Evolutionary conservation across 2,329 filamentous ascomycete species (phyloP), one percentile per base, ranked within the genome.

Genomic region (Magnaporthiopsis incrustans): DNA sequence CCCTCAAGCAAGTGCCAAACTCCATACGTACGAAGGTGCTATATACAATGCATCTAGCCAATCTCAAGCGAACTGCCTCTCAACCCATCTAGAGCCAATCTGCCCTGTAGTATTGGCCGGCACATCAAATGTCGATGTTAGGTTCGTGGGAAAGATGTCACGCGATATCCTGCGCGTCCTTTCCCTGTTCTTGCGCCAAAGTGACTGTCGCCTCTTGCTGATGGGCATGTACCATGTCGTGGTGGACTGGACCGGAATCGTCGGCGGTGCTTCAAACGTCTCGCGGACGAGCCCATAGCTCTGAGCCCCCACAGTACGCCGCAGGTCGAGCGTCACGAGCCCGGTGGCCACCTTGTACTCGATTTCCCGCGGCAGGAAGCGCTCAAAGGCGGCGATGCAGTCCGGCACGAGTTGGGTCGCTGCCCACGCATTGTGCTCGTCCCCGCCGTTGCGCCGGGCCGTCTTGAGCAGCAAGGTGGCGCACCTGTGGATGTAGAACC

Each of bases 301-400:
- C 44, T 53, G 44, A 22, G 44, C 44, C 22, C 44, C 44, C 7
- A 53, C 44, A 8, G 10, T 22, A 7, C 44, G 44, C 22, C 8
- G 18, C 53, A 73, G 71, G 67, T 69, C 1, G 30, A 83, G 72
- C 3, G 73, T 50, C 12, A 84, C 72, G n/a, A 70, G 64, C 1
- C 81, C 81, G 0, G 71, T 73, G 1, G 69, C 66, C 0, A 73
- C 77, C 38, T 66, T 69, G 66, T 81, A 81, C 33, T 63, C 61
- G 12, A 78, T 67, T 2, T 68, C 66, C 27, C 73, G 72, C 0
- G 77, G 77, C 10, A 85, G 63, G 64, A 83, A 82, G 57, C 76
- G 74, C 15, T 70, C 70, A 73, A 82, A 84, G 68, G 82, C 79
- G 60, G 74, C 70, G n/a, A 84, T 67, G 35, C 81, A 68, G 10